Percentiles rank a stretch among this genome's conserved stretches.
These are phyloP conservation scores for Euryodendron excelsum DNA, from an alignment of 148 eudicot genomes.

Conservation along the genomic window DNA sequence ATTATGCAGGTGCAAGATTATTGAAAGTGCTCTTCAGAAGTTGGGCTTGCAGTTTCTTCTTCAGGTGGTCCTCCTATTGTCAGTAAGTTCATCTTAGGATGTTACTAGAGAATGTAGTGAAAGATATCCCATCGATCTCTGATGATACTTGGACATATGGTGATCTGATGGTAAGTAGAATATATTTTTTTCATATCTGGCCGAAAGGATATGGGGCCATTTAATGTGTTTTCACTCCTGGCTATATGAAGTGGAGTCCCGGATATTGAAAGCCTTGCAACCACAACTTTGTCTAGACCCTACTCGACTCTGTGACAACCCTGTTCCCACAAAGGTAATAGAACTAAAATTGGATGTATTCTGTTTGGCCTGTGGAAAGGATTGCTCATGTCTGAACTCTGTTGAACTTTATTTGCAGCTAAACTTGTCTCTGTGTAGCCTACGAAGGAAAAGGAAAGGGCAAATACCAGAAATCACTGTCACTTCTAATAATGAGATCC, in stretches of 20 bases:
- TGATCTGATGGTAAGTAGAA: conserved; percentile 82
- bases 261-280: conserved; percentile 84
- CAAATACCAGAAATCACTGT: conserved; percentile 59
- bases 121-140: conserved; percentile 81
- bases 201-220: neutral
- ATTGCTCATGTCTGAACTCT: conserved; percentile 14
- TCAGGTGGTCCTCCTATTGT: conserved; percentile 43
- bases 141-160: conserved; percentile 93
- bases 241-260: conserved; percentile 88
- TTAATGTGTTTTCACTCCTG: conserved; percentile 1
- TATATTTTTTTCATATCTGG: conserved; percentile 1
- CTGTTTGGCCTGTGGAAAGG: conserved; percentile 5
- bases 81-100: conserved; percentile 68
- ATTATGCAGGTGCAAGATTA: conserved; percentile 77
- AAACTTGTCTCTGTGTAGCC: conserved; percentile 53
- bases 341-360: conserved; percentile 13
- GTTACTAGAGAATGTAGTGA: conserved; percentile 92
- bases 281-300: conserved; percentile 88
- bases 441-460: conserved; percentile 62
- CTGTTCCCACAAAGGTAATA: conserved; percentile 52
- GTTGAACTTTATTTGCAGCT: conserved; percentile 50
- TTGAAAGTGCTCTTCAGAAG: conserved; percentile 56
- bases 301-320: conserved; percentile 56
- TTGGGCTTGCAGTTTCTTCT: conserved; percentile 43
- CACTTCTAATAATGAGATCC: conserved; percentile 43